Percentiles rank a stretch among this genome's conserved stretches.
phyloP scores from a whole-genome alignment of 768 basidiomycete genomes.

The Phylloporus sp. region DNA sequence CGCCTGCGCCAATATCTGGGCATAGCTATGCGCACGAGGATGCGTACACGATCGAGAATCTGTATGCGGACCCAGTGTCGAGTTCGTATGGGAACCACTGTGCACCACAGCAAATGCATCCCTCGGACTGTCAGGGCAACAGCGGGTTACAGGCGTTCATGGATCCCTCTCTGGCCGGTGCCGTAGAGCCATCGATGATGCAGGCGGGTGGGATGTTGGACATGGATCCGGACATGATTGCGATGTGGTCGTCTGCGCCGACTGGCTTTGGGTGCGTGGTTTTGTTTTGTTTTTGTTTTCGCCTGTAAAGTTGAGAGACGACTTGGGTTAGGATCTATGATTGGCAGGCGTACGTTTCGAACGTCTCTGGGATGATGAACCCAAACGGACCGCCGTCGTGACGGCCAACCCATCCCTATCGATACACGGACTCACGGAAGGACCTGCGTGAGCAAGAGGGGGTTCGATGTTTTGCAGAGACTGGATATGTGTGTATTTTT shows the following conservation, averaged over 20 bases:
- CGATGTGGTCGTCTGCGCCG: constrained; percentile 61
- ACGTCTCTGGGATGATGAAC: constrained; percentile 25
- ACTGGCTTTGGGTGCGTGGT: constrained; percentile 54
- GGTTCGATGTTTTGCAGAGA: no score
- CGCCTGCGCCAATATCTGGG: not conserved
- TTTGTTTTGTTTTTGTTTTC: not conserved
- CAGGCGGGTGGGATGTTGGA: constrained; percentile 2
- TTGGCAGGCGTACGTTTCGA: constrained; percentile 37
- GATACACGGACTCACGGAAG: no score
- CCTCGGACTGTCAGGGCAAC: not conserved
- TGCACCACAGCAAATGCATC: constrained; percentile 1
- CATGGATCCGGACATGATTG: constrained; percentile 47
- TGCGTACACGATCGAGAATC: constrained; percentile 18
- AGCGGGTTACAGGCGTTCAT: constrained; percentile 15
- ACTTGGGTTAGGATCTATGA: constrained; percentile 32
- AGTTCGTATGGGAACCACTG: constrained; percentile 6
- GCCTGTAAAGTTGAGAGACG: not conserved
- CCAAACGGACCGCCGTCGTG: constrained; percentile 11
- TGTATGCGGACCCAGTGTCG: constrained; percentile 20
- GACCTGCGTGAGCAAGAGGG: no score
- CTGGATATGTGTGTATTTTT: no score
- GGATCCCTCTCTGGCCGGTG: constrained; percentile 1
- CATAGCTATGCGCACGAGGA: constrained; percentile 2
- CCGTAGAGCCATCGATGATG: constrained; percentile 3
- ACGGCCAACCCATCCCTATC: no score